phyloP scores from a whole-genome alignment of 371 early-diverging fungal genomes.

The Gilbertella persicaria region DNA sequence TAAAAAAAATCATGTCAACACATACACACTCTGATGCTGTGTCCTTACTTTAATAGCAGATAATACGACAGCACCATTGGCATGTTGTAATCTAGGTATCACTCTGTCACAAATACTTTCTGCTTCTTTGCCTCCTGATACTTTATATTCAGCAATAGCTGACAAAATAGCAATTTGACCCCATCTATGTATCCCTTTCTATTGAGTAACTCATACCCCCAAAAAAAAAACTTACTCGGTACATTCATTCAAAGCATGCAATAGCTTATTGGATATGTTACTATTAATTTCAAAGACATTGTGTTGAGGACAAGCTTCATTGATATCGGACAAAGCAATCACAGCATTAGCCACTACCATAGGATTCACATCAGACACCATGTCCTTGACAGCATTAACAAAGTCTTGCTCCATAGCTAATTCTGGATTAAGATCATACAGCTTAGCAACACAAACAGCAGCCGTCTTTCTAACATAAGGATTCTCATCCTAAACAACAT shows the following conservation, averaged over 20 bases:
- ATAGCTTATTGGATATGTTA: constrained; percentile 81
- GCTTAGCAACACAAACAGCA: constrained; percentile 68
- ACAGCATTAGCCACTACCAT: constrained; percentile 97
- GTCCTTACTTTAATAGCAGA: constrained; percentile 73
- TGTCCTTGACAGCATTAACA: constrained; percentile 81
- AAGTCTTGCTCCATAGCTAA: constrained; percentile 83
- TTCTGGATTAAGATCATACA: constrained; percentile 80
- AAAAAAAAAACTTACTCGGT: constrained; percentile 67
- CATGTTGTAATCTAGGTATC: constrained; percentile 89
- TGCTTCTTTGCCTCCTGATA: constrained; percentile 75
- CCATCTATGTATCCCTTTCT: constrained; percentile 66
- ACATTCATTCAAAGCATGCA: constrained; percentile 96
- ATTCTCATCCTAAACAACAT: constrained; percentile 14
- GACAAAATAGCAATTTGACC: constrained; percentile 94
- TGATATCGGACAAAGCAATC: constrained; percentile 92
- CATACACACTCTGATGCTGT: background rate
- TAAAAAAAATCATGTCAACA: constrained; percentile 4
- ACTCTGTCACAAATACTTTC: constrained; percentile 87
- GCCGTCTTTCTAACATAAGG: constrained; percentile 32
- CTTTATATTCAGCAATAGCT: constrained; percentile 76
- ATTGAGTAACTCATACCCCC: background rate
- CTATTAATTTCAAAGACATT: constrained; percentile 83
- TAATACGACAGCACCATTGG: constrained; percentile 91
- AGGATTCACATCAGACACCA: constrained; percentile 92
- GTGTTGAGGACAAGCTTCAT: constrained; percentile 76